Base-by-base conservation (phyloP, 192 early-diverging fungal species). In the Funneliformis mosseae region DNA sequence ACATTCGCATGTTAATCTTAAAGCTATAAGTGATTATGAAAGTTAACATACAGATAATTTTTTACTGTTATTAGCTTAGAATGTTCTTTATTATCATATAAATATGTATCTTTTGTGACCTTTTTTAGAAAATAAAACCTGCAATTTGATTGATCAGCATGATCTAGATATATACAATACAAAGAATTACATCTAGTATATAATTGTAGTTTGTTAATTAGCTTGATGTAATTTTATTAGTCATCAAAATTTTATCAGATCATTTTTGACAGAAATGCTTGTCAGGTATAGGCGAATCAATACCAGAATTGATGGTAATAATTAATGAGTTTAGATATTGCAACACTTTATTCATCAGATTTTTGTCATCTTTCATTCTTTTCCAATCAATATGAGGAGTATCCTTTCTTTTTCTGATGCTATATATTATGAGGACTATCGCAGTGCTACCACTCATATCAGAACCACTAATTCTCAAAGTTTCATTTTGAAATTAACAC, bases 331-430 rank as follows among this genome's bases (percentile, higher is more conserved):
- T 0, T 4, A 45, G 4, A 71, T 71, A 71, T 9, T 71, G 4
- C 1, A 71, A 8, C 18, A 41, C 2, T 7, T 41, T n/a, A 39
- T 3, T 39, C 2, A 43, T 71, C 39, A 45, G 2, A 3, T 71
- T 18, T 16, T 39, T 45, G 18, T 71, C 21, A 1, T 71, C 69
- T 39, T 71, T 71, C 42, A 71, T 71, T 71, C 41, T 71, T 18
- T 71, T 0, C 33, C 69, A 71, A 4, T 71, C 38, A 71, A 71
- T 71, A 8, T 21, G 2, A 8, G 69, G 69, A 2, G 39, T 38
- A 71, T 42, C 14, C 10, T 41, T 71, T 41, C 38, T 2, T 21
- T 71, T 71, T 1, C 69, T 38, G 2, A 71, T 71, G 0, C 33
- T 9, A 71, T 71, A 38, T 0, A 71, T n/a, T 45, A 39, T 71